Conservation (phyloP, 805 yeast genomes). For the Priceomyces melissophilus region DNA sequence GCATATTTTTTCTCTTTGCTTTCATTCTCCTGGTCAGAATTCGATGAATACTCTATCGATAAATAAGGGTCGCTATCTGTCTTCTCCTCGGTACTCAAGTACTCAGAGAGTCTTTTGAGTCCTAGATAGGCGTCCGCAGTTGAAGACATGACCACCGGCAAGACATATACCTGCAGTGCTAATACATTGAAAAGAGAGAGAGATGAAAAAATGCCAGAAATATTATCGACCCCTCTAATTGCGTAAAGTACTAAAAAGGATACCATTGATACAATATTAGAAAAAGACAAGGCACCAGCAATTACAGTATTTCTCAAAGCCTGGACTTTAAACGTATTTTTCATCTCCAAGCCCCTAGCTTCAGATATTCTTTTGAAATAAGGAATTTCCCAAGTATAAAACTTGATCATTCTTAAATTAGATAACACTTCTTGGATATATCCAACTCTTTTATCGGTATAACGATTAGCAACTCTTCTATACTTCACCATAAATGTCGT, state of each 20-base stretch:
- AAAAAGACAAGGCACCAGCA: conserved; percentile 10
- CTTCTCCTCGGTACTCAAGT: conserved; percentile 7
- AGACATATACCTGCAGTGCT: conserved; percentile 7
- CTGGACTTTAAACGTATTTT: conserved; percentile 11
- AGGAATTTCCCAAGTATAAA: conserved; percentile 18
- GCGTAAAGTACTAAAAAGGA: conserved; percentile 15
- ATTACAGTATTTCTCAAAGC: conserved; percentile 9
- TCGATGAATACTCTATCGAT: background rate
- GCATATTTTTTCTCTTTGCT: conserved; percentile 29
- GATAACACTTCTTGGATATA: conserved; percentile 13
- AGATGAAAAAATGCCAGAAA: conserved; percentile 15
- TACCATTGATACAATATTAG: conserved; percentile 13
- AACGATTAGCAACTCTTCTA: conserved; percentile 8
- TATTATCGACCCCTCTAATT: conserved; percentile 5
- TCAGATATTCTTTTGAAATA: conserved; percentile 10
- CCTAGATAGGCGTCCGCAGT: conserved; percentile 13
- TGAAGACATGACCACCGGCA: conserved; percentile 12
- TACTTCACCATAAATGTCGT: conserved; percentile 6
- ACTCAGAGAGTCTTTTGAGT: conserved; percentile 7
- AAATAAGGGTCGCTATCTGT: background rate
- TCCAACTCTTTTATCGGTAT: conserved; percentile 14
- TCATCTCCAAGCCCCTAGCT: conserved; percentile 11
- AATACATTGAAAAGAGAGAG: conserved; percentile 14
- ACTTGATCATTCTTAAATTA: conserved; percentile 17
- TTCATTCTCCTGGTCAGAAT: background rate